Base-by-base conservation (phyloP, 352 stramenopile species). In the Pythium guiyangense region DNA sequence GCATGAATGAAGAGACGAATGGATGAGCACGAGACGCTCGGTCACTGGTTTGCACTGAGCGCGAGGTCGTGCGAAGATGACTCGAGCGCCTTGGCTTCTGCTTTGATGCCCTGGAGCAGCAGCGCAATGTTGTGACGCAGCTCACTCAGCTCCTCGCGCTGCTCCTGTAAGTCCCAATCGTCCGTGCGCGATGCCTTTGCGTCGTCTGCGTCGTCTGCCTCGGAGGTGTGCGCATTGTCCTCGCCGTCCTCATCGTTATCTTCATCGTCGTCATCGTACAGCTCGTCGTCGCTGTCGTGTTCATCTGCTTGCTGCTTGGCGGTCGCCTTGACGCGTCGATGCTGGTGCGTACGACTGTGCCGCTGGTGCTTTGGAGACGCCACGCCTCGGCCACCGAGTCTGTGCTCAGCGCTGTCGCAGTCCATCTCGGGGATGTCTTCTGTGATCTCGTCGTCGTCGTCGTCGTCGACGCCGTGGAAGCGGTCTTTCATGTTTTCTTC, bases 401-500 rank as follows among this genome's bases (percentile, higher is more conserved):
- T 37, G 31, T 37, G 31, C 6, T 37, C 31, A 9, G 12, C 6
- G 12, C 4, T 11, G 31, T 67, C 57, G 18, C 83, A 67, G 35
- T 82, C 66, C 14, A 74, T 60, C 35, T 87, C 67, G 12, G 74
- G 69, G 27, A 88, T 77, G 52, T 89, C 81, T 63, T 91, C 81
- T 2, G 65, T 69, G 52, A 91, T 87, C 59, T 91, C 78, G 35
- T 83, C 74, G 4, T 72, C 71, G 22, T 75, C 66, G 15, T 70
- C 60, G 8, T 63, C 65, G 37, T 68, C 10, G 17, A 40, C 53
- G 17, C 68, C 52, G 17, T 48, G 54, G 50, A 91, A 76, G 1
- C 79, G 69, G 18, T 70, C 73, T 29, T 82, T 78, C 79, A 91
- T 91, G 44, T 84, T 84, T 48, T 70, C 77, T 57, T 86, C 77